Conservation (phyloP, 306 rosid genomes). For the Cercis canadensis region DNA sequence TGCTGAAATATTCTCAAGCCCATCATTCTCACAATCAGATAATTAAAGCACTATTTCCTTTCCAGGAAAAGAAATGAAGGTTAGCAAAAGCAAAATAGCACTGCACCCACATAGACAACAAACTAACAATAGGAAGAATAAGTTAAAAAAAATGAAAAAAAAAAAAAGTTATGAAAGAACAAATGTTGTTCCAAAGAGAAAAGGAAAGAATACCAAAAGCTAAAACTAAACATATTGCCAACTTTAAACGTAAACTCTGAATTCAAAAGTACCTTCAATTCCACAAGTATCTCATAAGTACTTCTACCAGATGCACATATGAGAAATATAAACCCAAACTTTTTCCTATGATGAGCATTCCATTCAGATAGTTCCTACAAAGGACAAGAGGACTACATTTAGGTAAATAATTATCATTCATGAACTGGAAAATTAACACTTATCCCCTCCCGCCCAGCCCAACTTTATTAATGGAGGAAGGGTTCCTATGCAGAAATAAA, state of each 20-base stretch:
- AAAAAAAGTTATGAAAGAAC: background rate
- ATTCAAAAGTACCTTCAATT: slow-evolving; percentile 68
- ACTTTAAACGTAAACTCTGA: slow-evolving; percentile 2
- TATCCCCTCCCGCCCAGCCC: background rate
- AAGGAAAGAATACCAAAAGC: no score
- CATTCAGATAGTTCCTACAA: slow-evolving; percentile 82
- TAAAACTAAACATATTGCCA: background rate
- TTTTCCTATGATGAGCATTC: slow-evolving; percentile 72
- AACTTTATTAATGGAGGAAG: background rate
- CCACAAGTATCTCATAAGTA: slow-evolving; percentile 72
- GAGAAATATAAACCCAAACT: slow-evolving; percentile 85
- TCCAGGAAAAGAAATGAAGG: background rate
- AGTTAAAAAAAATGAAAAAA: no score
- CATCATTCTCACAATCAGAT: no score
- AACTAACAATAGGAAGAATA: no score
- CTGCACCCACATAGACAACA: slow-evolving; percentile 5
- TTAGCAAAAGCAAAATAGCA: slow-evolving; percentile 6
- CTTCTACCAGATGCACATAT: slow-evolving; percentile 90
- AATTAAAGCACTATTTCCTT: slow-evolving; percentile 2
- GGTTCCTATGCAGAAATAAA: slow-evolving; percentile 21
- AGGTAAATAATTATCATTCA: slow-evolving; percentile 11
- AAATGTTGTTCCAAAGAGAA: background rate
- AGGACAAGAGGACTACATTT: slow-evolving; percentile 26
- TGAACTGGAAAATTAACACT: slow-evolving; percentile 7
- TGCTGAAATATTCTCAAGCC: no score